phyloP scores from a whole-genome alignment of 2,329 filamentous ascomycete species.

The Penicillium sp. region DNA sequence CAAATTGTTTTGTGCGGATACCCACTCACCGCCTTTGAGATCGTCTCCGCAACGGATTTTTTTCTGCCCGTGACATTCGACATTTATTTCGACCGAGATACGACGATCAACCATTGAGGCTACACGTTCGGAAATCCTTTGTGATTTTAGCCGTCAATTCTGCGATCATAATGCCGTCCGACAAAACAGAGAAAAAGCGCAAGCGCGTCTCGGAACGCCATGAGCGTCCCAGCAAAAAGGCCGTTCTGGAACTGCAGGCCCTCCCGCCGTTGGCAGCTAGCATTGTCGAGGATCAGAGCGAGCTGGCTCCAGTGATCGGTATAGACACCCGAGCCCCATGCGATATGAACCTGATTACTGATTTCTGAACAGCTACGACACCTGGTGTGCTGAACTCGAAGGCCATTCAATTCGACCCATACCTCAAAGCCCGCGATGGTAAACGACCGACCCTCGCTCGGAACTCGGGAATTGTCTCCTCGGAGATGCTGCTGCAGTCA shows the following conservation, averaged over 20 bases:
- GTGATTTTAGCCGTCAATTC: not conserved
- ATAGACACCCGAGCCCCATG: conserved; percentile 16
- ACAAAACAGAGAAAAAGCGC: conserved; percentile 51
- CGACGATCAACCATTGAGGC: conserved; percentile 9
- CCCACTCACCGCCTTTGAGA: conserved; percentile 27
- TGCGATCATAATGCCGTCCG: conserved; percentile 31
- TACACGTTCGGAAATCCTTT: conserved; percentile 6
- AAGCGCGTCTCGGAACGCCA: conserved; percentile 49
- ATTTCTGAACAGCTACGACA: conserved; percentile 31
- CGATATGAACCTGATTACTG: not conserved
- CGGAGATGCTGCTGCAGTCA: conserved; percentile 61
- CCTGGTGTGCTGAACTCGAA: conserved; percentile 35
- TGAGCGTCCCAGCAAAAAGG: conserved; percentile 51
- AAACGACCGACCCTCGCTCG: conserved; percentile 29
- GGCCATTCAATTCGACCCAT: conserved; percentile 36
- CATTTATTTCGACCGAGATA: conserved; percentile 21
- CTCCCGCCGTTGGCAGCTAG: conserved; percentile 46
- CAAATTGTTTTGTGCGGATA: conserved; percentile 19
- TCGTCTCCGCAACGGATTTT: conserved; percentile 21
- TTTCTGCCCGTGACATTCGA: conserved; percentile 25
- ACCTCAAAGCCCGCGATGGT: conserved; percentile 54
- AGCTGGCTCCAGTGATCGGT: conserved; percentile 54
- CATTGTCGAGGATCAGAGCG: conserved; percentile 49
- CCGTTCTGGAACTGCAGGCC: conserved; percentile 39
- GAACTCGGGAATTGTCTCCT: conserved; percentile 39